Evolutionary conservation across 441 rosid genomes (phyloP).

Genomic region (Euphorbia celastroides): DNA sequence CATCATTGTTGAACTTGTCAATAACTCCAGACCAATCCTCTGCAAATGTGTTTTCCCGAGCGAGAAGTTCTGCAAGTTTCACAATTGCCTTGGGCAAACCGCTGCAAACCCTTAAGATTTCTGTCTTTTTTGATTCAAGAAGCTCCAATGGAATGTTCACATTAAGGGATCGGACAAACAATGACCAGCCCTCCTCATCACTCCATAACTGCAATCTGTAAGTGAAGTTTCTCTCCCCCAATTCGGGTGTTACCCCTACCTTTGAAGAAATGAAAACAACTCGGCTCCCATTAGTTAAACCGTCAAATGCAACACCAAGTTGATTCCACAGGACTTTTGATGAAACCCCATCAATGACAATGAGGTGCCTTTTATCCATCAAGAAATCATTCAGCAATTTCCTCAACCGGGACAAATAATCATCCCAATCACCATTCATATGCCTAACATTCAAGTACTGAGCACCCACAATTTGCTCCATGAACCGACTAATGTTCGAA

Average conservation of each 20-base stretch:
- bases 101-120: conserved; percentile 11
- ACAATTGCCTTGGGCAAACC: conserved; percentile 22
- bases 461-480: conserved; percentile 17
- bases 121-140: conserved; percentile 12
- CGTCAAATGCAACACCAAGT: conserved; percentile 18
- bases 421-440: conserved; percentile 13
- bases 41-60: conserved; percentile 5
- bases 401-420: conserved; percentile 14
- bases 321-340: conserved; percentile 13
- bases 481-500: conserved; percentile 3
- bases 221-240: conserved; percentile 10
- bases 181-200: conserved; percentile 27
- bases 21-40: conserved; percentile 16
- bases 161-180: conserved; percentile 17
- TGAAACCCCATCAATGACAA: conserved; percentile 18
- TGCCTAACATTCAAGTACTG: conserved; percentile 12
- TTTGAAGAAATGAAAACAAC: conserved; percentile 12
- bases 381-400: conserved; percentile 14
- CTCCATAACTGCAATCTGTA: conserved; percentile 17
- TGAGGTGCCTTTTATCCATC: conserved; percentile 19
- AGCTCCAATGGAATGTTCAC: conserved; percentile 17
- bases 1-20: conserved; percentile 12
- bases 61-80: conserved; percentile 10
- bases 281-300: conserved; percentile 13
- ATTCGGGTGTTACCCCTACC: conserved; percentile 13